Percentiles rank a stretch among this genome's conserved stretches.
Evolutionary conservation across 306 rosid species (phyloP).

Genomic region (Biancaea sappan): DNA sequence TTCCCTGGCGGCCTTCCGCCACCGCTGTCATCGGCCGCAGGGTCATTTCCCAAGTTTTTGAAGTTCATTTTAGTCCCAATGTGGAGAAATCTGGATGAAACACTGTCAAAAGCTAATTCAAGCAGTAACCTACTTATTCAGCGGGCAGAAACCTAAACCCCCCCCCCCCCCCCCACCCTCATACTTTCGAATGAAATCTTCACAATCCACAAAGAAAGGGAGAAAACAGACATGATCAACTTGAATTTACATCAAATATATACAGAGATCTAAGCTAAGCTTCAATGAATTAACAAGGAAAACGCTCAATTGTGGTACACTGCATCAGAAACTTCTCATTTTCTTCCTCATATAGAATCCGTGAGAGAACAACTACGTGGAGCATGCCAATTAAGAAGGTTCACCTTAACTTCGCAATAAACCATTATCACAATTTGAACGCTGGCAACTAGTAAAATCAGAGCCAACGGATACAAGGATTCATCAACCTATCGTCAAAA

Average conservation of each 20-base stretch:
- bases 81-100: slow-evolving; percentile 40
- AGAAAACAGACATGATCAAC: neutral
- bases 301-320: neutral
- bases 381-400: neutral
- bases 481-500: neutral
- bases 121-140: neutral
- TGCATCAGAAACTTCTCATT: neutral
- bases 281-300: neutral
- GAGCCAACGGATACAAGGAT: neutral
- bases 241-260: slow-evolving; percentile 15
- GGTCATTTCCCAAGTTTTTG: slow-evolving; percentile 56
- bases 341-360: neutral
- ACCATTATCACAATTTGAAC: neutral
- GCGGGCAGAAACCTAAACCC: slow-evolving; percentile 36
- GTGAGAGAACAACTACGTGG: neutral
- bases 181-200: neutral
- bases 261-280: neutral
- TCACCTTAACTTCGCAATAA: neutral
- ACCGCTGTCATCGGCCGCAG: slow-evolving; percentile 31
- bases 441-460: neutral
- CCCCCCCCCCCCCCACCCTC: neutral
- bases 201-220: neutral
- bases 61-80: slow-evolving; percentile 32
- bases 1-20: slow-evolving; percentile 35
- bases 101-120: slow-evolving; percentile 31